Evolutionary conservation across 768 basidiomycete genomes (phyloP), one percentile per base, ranked within the genome.

Genomic region (Collybiopsis confluens): DNA sequence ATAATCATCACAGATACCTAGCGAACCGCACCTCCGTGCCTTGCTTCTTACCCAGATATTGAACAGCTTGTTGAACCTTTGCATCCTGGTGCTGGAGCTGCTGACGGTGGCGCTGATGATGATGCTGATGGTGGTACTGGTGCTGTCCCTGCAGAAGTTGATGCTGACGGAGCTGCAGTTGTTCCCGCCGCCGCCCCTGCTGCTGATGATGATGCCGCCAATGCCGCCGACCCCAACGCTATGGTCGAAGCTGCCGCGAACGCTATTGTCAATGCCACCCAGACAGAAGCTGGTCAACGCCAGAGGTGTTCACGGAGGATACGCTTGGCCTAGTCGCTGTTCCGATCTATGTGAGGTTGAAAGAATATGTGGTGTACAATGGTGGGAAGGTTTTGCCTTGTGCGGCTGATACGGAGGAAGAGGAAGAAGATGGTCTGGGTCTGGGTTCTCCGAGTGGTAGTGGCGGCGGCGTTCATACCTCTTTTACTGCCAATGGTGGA

Each of bases 341-440:
- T 21, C 85, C 85, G 3, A 58, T 86, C 35, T 86, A 77, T 62
- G 73, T 88, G 69, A 74, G 81, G 10, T 65, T 88, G 23, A 66
- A 69, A 40, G 87, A 89, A 62, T 80, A 79, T 38, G 75, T 79
- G 16, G 18, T 43, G 10, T 56, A 50, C 38, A 4, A 38, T 15
- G 45, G 37, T 13, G 37, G 33, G 26, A 44, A 10, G 10, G 10
- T 44, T 16, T 24, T 37, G n/a, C 52, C 52, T 6, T 54, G 43
- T 54, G 52, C 42, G 26, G 23, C 23, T 23, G 35, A 44, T 18
- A 28, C 35, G 2, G 44, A 40, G 8, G 26, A 18, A 4, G 36
- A 16, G 7, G 49, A 55, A 30, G 47, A 33, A 2, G 46, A 37
- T 16, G 56, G 53, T 20, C 54, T 56, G 30, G 30, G 13, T 6